phyloP scores from a whole-genome alignment of 371 early-diverging fungal species.

The Mortierella sp. region DNA sequence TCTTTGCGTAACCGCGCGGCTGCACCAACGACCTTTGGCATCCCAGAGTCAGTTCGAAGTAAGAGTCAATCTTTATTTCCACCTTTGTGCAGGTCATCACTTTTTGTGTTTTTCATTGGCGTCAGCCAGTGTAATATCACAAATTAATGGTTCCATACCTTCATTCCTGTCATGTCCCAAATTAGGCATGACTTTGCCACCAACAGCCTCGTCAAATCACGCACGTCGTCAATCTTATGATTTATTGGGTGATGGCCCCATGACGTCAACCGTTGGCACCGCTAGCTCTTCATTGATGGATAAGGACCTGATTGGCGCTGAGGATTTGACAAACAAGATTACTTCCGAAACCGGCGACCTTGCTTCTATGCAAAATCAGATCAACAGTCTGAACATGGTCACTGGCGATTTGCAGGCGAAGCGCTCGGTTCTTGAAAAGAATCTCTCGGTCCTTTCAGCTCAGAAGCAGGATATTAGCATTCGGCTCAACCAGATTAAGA shows the following conservation, averaged over 20 bases:
- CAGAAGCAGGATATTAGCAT: slow-evolving; percentile 65
- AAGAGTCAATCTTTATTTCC: background rate
- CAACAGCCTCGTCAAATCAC: slow-evolving; percentile 59
- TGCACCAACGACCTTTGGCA: slow-evolving; percentile 21
- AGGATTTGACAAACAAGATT: slow-evolving; percentile 51
- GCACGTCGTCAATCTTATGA: slow-evolving; percentile 71
- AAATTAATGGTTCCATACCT: background rate
- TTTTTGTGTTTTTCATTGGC: background rate
- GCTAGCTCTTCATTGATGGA: slow-evolving; percentile 18
- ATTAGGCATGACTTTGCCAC: slow-evolving; percentile 52
- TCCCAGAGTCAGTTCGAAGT: slow-evolving; percentile 31
- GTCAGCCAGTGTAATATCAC: no score
- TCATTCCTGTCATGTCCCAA: background rate
- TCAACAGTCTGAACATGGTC: slow-evolving; percentile 56
- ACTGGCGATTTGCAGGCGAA: slow-evolving; percentile 61
- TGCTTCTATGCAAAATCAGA: slow-evolving; percentile 57
- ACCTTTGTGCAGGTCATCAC: background rate
- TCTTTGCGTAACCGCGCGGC: slow-evolving; percentile 72
- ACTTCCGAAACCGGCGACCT: slow-evolving; percentile 49
- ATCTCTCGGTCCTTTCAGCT: slow-evolving; percentile 51
- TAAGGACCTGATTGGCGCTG: slow-evolving; percentile 37
- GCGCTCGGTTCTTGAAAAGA: slow-evolving; percentile 54
- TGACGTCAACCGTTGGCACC: slow-evolving; percentile 13
- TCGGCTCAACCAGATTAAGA: slow-evolving; percentile 57
- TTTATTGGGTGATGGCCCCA: slow-evolving; percentile 60